Evolutionary conservation across 148 eudicot species (phyloP).

Genomic region (Persicaria maculosa): DNA sequence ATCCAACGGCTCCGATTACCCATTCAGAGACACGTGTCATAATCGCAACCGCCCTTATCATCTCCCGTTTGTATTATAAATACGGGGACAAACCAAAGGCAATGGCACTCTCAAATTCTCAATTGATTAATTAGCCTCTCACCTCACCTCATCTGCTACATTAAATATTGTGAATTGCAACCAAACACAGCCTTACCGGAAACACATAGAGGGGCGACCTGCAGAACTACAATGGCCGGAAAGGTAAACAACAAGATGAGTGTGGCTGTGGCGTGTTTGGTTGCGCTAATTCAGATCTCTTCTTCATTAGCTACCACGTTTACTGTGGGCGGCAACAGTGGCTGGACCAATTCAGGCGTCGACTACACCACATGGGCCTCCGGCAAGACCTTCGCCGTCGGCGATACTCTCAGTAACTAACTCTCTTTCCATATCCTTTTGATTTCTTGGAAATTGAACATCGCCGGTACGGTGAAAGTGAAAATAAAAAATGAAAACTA

Average conservation of each 20-base stretch:
- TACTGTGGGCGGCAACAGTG: neutral
- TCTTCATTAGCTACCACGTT: neutral
- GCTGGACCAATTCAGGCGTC: neutral
- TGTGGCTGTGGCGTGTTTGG: constrained; percentile 8
- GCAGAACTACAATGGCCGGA: constrained; percentile 1
- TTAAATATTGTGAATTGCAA: neutral
- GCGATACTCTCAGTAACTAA: neutral
- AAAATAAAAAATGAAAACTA: neutral
- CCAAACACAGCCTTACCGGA: constrained; percentile 8
- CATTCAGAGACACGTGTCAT: neutral
- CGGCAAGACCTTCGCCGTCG: neutral
- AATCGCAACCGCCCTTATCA: neutral
- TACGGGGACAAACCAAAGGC: neutral
- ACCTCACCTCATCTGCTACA: neutral
- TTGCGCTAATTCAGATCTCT: neutral
- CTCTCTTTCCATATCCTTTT: neutral
- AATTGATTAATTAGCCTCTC: neutral
- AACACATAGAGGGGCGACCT: neutral
- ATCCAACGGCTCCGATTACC: constrained; percentile 6
- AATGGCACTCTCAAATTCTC: neutral
- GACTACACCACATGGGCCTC: constrained; percentile 3
- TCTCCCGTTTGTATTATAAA: neutral
- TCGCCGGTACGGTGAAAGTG: neutral
- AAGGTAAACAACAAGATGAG: neutral
- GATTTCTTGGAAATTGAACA: neutral